A percentile compares a stretch with the other conserved stretches of the same genome.
Conservation (phyloP, 2,329 filamentous ascomycete species). For the Phyllosticta paracitricarpa region DNA sequence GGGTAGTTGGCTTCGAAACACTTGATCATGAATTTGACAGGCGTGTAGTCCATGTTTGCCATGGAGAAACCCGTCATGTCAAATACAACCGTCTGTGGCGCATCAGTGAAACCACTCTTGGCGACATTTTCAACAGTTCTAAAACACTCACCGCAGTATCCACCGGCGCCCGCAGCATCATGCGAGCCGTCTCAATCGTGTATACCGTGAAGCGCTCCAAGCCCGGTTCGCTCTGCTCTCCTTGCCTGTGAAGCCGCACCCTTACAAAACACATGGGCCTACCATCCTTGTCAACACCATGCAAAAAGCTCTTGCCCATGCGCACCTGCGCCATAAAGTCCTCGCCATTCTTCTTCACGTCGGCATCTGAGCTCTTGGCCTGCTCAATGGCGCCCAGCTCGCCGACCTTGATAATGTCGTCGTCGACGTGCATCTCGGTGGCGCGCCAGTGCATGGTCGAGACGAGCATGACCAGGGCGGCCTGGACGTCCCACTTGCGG, state of each 20-base stretch:
- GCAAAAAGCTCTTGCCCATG: slow-evolving; percentile 87
- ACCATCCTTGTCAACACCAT: slow-evolving; percentile 74
- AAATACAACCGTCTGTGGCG: slow-evolving; percentile 70
- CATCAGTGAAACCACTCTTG: slow-evolving; percentile 14
- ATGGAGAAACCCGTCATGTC: slow-evolving; percentile 92
- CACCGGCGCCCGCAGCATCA: slow-evolving; percentile 67
- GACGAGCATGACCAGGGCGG: slow-evolving; percentile 86
- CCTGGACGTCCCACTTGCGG: slow-evolving; percentile 74
- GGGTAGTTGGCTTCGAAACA: slow-evolving; percentile 99
- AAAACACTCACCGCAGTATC: slow-evolving; percentile 75
- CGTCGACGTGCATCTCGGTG: slow-evolving; percentile 76
- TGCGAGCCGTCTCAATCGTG: slow-evolving; percentile 84
- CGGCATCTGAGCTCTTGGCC: slow-evolving; percentile 48
- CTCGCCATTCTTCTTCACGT: slow-evolving; percentile 56
- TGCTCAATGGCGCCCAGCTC: slow-evolving; percentile 49
- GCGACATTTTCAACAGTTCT: not conserved
- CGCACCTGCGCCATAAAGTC: slow-evolving; percentile 79
- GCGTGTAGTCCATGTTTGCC: slow-evolving; percentile 96
- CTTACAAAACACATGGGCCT: slow-evolving; percentile 81
- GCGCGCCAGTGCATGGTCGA: slow-evolving; percentile 89
- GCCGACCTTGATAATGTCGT: slow-evolving; percentile 55
- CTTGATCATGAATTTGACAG: slow-evolving; percentile 99
- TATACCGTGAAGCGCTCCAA: slow-evolving; percentile 88
- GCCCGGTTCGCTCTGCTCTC: slow-evolving; percentile 71
- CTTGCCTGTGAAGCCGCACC: slow-evolving; percentile 69